Evolutionary conservation across 2,329 filamentous ascomycete genomes (phyloP), one percentile per base, ranked within the genome.

Genomic region (Bisporella sp.): DNA sequence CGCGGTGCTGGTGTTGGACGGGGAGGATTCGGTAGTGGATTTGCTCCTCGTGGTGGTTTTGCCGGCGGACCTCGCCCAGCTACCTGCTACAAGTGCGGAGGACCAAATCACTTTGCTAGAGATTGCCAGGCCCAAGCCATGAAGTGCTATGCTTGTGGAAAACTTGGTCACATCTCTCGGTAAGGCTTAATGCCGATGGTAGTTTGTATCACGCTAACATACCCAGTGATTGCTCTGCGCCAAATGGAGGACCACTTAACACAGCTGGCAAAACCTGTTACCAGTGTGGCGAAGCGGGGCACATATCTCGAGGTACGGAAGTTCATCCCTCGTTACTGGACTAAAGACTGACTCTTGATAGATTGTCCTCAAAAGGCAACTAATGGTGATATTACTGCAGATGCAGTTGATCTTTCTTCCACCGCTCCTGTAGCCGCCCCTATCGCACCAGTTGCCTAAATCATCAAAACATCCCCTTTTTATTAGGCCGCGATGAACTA

Each of bases 231-330:
- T 99, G 93, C 78, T 96, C 91, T 44, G 89, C 92, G 55, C 92
- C 93, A 57, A 97, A 97, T 70, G 93, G 93, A 51, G 93, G 93
- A 29, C 90, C 92, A 44, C 78, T 97, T 60, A 96, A 93, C 80
- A 95, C 89, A 57, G 89, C 89, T 56, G 92, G 92, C 67, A 99
- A 97, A 83, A 96, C 91, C 58, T 99, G 93, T 82, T 99, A 99
- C 77, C 87, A 91, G 71, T 99, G 93, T 68, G 89, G 92, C 59
- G 88, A 96, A 75, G 83, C 90, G 52, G 93, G 93, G 48, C 92
- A 97, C 73, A 97, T 97, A 71, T 95, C 89, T 52, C 87, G 92
- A 57, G 35, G 35, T 37, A 37, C n/a, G 92, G 97, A 51, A 53
- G 56, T 49, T 29, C 33, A 13, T 11, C n/a, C n/a, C 29, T 11